Base-by-base conservation (phyloP, 192 early-diverging fungal genomes). In the Dispira parvispora region DNA sequence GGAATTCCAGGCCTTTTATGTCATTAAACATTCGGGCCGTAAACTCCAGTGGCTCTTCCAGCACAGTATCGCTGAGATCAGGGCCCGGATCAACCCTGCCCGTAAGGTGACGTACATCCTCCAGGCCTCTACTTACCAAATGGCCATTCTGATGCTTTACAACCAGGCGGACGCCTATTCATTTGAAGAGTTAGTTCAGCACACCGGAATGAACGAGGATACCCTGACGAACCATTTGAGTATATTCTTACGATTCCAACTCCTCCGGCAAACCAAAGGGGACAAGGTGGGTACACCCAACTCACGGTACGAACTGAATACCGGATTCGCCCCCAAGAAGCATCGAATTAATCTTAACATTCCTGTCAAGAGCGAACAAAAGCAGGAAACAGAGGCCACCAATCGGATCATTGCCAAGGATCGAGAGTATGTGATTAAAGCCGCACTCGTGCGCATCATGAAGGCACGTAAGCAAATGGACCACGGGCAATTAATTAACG, bases 361-460 rank as follows among this genome's bases (percentile, higher is more conserved):
- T 46, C 80, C 82, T 4, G 78, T 91, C 63, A 91, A 89, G 73
- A 79, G 81, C 11, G 96, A 99, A 69, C 83, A 88, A 66, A 94
- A 97, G 73, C 78, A 77, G 11, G 96, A 99, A 61, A 73, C 83
- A 8, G 90, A 91, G 27, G 91, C 94, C 42, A 95, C 94, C 21
- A 88, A 94, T 74, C 87, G 88, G 70, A 86, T 84, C 0, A 86
- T 99, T 21, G 89, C 91, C 62, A 84, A 91, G 65, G 94, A 97
- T 69, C 83, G 96, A 46, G 90, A 88, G 75, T 73, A 84, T 62
- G 71, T 91, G 61, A 97, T 99, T 75, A 92, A 99, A 84, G 95
- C 94, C 8, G 94, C 96, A 0, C 95, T 99, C 78, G 96, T 99
- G 45, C 89, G 96, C 20, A 92, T 99, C 65, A 99, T 99, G 96